These are phyloP conservation scores for Setomelanomma holmii DNA, from an alignment of 2,329 filamentous ascomycete species.

Conservation along the genomic window DNA sequence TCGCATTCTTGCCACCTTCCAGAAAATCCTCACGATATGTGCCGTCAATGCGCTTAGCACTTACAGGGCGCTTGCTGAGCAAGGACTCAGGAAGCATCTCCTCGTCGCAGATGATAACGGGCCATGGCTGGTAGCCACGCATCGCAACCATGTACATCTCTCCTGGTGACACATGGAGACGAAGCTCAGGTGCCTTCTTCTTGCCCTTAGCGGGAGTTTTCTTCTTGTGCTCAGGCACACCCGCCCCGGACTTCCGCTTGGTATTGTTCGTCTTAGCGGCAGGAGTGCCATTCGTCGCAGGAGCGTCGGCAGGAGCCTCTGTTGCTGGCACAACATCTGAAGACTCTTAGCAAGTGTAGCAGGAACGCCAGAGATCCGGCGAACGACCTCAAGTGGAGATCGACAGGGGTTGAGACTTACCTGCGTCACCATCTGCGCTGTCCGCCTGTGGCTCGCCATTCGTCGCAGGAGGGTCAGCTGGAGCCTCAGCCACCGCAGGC, in stretches of 20 bases:
- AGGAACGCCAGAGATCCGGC: too few species aligned
- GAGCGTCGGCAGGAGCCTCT: constrained; percentile 24
- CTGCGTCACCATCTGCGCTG: constrained; percentile 26
- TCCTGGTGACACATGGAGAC: constrained; percentile 82
- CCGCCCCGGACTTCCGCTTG: constrained; percentile 75
- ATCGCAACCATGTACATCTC: constrained; percentile 92
- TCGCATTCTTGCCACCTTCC: constrained; percentile 84
- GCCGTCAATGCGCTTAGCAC: constrained; percentile 81
- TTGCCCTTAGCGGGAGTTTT: constrained; percentile 78
- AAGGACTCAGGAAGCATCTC: constrained; percentile 86
- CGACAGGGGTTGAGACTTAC: constrained; percentile 37
- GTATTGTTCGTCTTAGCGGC: constrained; percentile 44
- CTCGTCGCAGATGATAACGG: constrained; percentile 91
- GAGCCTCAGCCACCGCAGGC: constrained; percentile 23
- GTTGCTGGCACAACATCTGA: constrained; percentile 45
- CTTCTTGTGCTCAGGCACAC: constrained; percentile 73
- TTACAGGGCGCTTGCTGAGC: constrained; percentile 80
- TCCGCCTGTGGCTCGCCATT: constrained; percentile 22
- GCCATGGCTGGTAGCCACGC: constrained; percentile 95
- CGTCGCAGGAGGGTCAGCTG: constrained; percentile 27
- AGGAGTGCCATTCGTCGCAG: constrained; percentile 60
- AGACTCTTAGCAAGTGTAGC: too few species aligned
- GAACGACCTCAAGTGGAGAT: too few species aligned
- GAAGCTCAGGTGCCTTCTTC: constrained; percentile 72
- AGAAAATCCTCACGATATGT: constrained; percentile 86